Conservation (phyloP, 192 early-diverging fungal species). For the Funneliformis mosseae region DNA sequence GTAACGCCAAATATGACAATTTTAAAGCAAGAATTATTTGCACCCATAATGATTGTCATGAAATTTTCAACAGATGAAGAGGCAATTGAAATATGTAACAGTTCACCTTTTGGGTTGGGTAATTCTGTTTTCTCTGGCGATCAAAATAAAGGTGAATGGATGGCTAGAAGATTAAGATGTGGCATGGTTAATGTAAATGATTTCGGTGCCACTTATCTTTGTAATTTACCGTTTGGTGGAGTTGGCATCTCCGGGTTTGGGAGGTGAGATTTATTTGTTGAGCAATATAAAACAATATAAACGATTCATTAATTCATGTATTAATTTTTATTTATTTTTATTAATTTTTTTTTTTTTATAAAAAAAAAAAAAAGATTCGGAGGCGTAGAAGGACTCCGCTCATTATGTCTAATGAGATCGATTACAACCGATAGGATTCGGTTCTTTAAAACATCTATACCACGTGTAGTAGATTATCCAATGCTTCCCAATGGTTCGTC, state of each 20-base stretch:
- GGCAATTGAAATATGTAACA: constrained; percentile 68
- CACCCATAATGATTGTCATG: constrained; percentile 81
- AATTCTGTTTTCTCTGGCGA: constrained; percentile 79
- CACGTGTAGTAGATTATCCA: constrained; percentile 77
- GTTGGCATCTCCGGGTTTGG: constrained; percentile 79
- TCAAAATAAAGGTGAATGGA: constrained; percentile 56
- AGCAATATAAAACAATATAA: too few relatives aligned
- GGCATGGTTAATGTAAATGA: constrained; percentile 90
- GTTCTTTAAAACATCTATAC: constrained; percentile 70
- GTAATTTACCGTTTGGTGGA: constrained; percentile 85
- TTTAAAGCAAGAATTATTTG: constrained; percentile 76
- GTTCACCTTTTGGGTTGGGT: constrained; percentile 75
- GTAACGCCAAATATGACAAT: constrained; percentile 78
- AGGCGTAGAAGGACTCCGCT: constrained; percentile 74
- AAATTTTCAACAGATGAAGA: constrained; percentile 69
- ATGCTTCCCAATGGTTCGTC: constrained; percentile 47
- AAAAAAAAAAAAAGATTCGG: constrained; percentile 43
- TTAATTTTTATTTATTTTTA: neutral
- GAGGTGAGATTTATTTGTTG: constrained; percentile 38
- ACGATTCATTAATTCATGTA: neutral
- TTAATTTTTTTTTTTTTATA: constrained; percentile 1
- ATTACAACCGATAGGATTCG: constrained; percentile 76
- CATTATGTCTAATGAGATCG: constrained; percentile 67
- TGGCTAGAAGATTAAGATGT: constrained; percentile 63
- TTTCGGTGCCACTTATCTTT: constrained; percentile 83